Conservation (phyloP, 2,329 filamentous ascomycete species). For the Zalaria sp. region DNA sequence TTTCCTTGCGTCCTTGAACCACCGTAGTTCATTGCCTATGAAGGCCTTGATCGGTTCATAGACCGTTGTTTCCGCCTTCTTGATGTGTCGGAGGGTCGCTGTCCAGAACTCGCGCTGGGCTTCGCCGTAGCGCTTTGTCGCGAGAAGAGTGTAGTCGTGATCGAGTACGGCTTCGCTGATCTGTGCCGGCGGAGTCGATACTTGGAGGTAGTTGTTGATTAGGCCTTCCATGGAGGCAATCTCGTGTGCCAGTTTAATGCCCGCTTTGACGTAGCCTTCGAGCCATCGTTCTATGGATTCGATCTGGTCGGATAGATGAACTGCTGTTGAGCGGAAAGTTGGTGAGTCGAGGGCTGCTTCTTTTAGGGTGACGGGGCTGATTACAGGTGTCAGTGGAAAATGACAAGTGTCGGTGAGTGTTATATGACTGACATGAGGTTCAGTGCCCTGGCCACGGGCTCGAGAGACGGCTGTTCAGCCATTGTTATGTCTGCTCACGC, state of each 20-base stretch:
- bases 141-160: constrained; percentile 85
- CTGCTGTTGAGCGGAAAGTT: constrained; percentile 75
- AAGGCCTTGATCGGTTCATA: constrained; percentile 74
- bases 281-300: constrained; percentile 90
- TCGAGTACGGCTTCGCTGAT: constrained; percentile 78
- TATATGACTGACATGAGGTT: constrained; percentile 24
- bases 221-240: constrained; percentile 54
- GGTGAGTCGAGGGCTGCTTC: constrained; percentile 95
- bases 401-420: neutral
- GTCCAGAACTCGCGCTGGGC: constrained; percentile 80
- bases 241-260: constrained; percentile 47
- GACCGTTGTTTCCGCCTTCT: constrained; percentile 61
- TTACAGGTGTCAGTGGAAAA: neutral
- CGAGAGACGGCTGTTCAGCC: constrained; percentile 14
- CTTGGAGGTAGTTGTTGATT: constrained; percentile 64
- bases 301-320: constrained; percentile 83
- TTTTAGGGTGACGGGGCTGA: constrained; percentile 69
- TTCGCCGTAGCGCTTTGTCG: constrained; percentile 72
- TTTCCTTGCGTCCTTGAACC: constrained; percentile 73
- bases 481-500: neutral
- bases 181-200: constrained; percentile 57
- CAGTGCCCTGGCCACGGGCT: constrained; percentile 25
- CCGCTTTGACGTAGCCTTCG: constrained; percentile 51
- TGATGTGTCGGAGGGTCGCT: constrained; percentile 57
- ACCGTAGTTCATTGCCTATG: constrained; percentile 61